Base-by-base conservation (phyloP, 2,329 filamentous ascomycete genomes). In the Stemphylium vesicarium region DNA sequence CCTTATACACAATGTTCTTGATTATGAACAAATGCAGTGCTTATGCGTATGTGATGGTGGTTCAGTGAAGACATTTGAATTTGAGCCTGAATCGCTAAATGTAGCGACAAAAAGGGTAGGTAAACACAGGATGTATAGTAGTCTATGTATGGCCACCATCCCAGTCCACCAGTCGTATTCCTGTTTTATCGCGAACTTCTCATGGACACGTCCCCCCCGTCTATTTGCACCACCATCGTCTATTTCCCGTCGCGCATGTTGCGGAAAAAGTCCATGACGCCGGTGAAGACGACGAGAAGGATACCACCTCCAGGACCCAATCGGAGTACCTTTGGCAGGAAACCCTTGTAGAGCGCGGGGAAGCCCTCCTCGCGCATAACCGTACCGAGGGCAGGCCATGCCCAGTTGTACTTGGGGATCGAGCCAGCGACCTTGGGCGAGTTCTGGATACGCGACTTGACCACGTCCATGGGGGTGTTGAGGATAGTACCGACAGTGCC, bases 371-470 rank as follows among this genome's bases (percentile, higher is more conserved):
- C 95, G 79, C 86, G 91, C 79, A 92, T 88, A 57, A 99, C 91
- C 7, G 91, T 95, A 52, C 85, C 88, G 45, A 97, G 82, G 18
- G 92, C 88, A 41, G 92, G 91, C 85, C 88, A 96, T 29, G 95
- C 95, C 95, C 95, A 99, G 85, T 98, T 97, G 82, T 99, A 99
- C 84, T 99, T 99, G 73, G 91, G 91, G 18, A 87, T 79, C 49
- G 85, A 82, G 4, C 95, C 95, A n/a, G 89, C 76, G 35, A 96
- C 81, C 82, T 90, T 94, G 64, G 90, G 84, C 51, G 86, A 92
- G 80, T 99, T 99, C 79, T 99, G 95, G 66, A 99, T 99, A 61
- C 95, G 89, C 64, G 91, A 96, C 85, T 99, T 99, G 80, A 98
- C 93, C 16, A 98, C 94, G 72, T 98, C 93, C 86, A 96, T 88